Conservation (phyloP, 2,329 filamentous ascomycete species). For the Cytospora paraplurivora region DNA sequence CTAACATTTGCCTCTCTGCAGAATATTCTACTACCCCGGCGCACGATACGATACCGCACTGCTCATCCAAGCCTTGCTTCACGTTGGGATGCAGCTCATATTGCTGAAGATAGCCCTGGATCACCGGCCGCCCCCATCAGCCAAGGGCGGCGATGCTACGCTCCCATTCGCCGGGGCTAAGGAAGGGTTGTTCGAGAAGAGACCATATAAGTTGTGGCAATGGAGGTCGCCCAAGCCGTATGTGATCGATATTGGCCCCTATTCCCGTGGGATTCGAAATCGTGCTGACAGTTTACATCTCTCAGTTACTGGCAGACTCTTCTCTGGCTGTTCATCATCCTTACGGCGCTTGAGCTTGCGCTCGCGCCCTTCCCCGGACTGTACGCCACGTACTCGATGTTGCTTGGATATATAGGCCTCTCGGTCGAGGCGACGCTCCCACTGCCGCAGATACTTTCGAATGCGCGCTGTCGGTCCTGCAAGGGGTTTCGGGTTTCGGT, state of each 20-base stretch:
- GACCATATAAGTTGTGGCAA: constrained; percentile 82
- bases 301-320: constrained; percentile 77
- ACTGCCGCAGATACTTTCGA: constrained; percentile 75
- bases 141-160: constrained; percentile 61
- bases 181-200: constrained; percentile 44
- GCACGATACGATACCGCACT: constrained; percentile 65
- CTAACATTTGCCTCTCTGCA: constrained; percentile 36
- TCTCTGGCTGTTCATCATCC: constrained; percentile 62
- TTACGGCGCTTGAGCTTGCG: constrained; percentile 68
- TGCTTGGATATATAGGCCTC: constrained; percentile 75
- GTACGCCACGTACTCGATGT: constrained; percentile 66
- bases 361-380: constrained; percentile 58
- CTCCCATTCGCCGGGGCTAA: constrained; percentile 62
- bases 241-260: constrained; percentile 34
- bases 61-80: constrained; percentile 65
- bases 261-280: background rate
- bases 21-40: constrained; percentile 71
- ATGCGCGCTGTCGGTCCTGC: constrained; percentile 68
- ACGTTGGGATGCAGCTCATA: constrained; percentile 64
- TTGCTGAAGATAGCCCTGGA: constrained; percentile 71
- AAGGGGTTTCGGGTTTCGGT: constrained; percentile 78
- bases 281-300: constrained; percentile 33
- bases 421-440: constrained; percentile 80
- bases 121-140: constrained; percentile 61
- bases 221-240: constrained; percentile 72